Percentiles rank a stretch among this genome's conserved stretches.
These are phyloP conservation scores for Licmophora abbreviata DNA, from an alignment of 108 stramenopile species.

Conservation along the genomic window DNA sequence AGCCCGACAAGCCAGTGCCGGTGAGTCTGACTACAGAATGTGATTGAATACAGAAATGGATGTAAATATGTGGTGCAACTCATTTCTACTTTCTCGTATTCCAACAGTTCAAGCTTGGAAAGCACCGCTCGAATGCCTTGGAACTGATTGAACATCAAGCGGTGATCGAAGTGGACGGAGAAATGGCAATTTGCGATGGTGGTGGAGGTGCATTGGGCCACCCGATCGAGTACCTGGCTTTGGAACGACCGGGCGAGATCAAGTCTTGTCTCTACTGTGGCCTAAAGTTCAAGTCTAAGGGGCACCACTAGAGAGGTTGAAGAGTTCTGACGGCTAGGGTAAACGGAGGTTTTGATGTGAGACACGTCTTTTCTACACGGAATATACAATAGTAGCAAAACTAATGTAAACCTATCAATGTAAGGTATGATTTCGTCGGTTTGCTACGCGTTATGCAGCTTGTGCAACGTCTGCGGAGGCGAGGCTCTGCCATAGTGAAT, in stretches of 20 bases:
- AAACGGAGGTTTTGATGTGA: no score
- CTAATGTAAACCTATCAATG: no score
- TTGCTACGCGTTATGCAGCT: constrained; percentile 7
- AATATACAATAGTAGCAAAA: no score
- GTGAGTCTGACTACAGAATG: no score
- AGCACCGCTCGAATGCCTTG: constrained; percentile 93
- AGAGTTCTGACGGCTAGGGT: no score
- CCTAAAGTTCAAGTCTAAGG: constrained; percentile 30
- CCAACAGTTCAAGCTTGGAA: constrained; percentile 81
- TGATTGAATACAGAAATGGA: no score
- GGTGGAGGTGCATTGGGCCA: constrained; percentile 95
- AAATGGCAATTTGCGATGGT: constrained; percentile 90
- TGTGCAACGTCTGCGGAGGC: not conserved
- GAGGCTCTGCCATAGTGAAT: constrained; percentile 81
- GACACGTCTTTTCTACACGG: no score
- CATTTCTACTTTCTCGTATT: no score
- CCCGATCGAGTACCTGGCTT: constrained; percentile 89
- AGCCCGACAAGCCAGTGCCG: no score
- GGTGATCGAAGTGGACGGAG: constrained; percentile 84
- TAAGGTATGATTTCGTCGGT: no score
- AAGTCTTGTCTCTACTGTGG: constrained; percentile 76
- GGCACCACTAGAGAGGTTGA: no score
- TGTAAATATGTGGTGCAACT: no score
- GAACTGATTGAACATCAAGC: constrained; percentile 80
- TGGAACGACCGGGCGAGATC: constrained; percentile 55